Percentiles rank a stretch among this genome's conserved stretches.
Conservation (phyloP, 1,139 yeast species). For the Kazachstania sp. region DNA sequence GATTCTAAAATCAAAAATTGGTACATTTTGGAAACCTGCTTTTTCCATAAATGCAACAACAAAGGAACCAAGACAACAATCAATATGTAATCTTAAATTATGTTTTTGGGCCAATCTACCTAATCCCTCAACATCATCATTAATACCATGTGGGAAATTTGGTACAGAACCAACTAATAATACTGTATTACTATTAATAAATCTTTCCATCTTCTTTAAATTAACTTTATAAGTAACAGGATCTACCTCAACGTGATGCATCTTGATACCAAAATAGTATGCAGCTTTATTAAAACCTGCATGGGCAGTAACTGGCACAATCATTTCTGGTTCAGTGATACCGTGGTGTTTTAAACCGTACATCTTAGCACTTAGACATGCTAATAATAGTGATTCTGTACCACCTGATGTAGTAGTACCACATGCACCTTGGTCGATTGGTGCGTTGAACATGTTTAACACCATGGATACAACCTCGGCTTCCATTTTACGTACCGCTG, state of each 20-base stretch:
- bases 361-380: conserved; percentile 75
- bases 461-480: conserved; percentile 93
- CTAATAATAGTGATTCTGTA: conserved; percentile 77
- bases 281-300: conserved; percentile 96
- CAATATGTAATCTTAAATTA: conserved; percentile 81
- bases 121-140: conserved; percentile 75
- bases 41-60: conserved; percentile 71
- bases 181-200: conserved; percentile 72
- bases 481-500: conserved; percentile 95
- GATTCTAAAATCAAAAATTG: conserved; percentile 74
- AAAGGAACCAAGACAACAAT: conserved; percentile 91
- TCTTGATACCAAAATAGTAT: conserved; percentile 76
- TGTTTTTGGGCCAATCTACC: conserved; percentile 56
- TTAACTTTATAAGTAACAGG: conserved; percentile 63
- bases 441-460: conserved; percentile 67
- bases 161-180: conserved; percentile 91
- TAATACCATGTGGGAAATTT: conserved; percentile 92
- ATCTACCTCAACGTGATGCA: conserved; percentile 74
- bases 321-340: conserved; percentile 69
- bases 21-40: conserved; percentile 47
- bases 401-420: conserved; percentile 90
- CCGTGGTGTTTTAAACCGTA: conserved; percentile 50
- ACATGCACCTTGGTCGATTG: conserved; percentile 58
- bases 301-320: conserved; percentile 84
- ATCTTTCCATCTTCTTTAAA: conserved; percentile 47